Evolutionary conservation across 768 basidiomycete genomes (phyloP).

Genomic region (Russula griseocarnosa): DNA sequence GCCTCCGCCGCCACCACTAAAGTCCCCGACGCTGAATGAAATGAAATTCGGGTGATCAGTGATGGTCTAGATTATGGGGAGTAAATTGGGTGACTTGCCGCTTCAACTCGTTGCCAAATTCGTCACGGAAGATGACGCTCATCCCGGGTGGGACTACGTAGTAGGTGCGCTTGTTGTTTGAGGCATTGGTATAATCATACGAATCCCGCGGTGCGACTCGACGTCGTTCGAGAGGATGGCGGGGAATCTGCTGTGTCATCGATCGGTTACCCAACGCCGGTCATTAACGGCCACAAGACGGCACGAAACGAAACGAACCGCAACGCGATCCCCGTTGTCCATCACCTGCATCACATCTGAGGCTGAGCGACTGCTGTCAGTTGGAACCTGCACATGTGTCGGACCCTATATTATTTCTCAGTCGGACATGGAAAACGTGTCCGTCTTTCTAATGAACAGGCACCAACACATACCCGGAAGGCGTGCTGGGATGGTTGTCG

Average conservation of each 20-base stretch:
- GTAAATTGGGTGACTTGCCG: slow-evolving; percentile 13
- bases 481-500: slow-evolving; percentile 14
- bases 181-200: background rate
- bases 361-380: slow-evolving; percentile 22
- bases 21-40: slow-evolving; percentile 27
- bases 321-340: slow-evolving; percentile 22
- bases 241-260: slow-evolving; percentile 15
- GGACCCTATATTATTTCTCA: slow-evolving; percentile 13
- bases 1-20: slow-evolving; percentile 3
- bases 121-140: slow-evolving; percentile 28
- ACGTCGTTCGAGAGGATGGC: slow-evolving; percentile 11
- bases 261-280: background rate
- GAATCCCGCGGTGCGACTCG: background rate
- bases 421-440: slow-evolving; percentile 6
- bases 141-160: slow-evolving; percentile 30
- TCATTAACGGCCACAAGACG: background rate
- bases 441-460: background rate
- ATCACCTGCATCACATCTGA: slow-evolving; percentile 25
- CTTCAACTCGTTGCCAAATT: slow-evolving; percentile 25
- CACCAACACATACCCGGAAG: slow-evolving; percentile 9
- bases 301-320: slow-evolving; percentile 11
- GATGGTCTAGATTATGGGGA: background rate
- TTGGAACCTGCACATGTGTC: background rate
- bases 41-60: background rate
- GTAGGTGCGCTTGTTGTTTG: slow-evolving; percentile 21